phyloP scores from a whole-genome alignment of 352 stramenopile species.

The Pythium coloratum region DNA sequence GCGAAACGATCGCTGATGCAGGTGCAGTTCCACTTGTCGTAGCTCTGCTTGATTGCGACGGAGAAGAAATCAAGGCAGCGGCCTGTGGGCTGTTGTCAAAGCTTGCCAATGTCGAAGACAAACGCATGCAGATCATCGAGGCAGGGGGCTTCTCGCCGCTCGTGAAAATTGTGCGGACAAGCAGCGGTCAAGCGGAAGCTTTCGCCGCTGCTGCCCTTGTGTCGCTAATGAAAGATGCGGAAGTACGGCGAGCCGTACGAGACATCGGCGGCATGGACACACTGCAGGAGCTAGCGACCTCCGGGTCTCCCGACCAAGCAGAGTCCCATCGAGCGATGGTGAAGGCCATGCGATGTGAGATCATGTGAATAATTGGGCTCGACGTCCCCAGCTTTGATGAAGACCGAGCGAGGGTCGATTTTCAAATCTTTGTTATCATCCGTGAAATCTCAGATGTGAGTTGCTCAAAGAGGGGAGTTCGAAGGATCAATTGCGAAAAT shows the following conservation, averaged over 20 bases:
- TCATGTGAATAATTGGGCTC: neutral
- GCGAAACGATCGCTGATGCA: neutral
- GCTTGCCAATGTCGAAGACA: neutral
- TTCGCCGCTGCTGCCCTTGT: neutral
- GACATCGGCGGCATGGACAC: neutral
- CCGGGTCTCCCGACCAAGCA: neutral
- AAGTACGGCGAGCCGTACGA: neutral
- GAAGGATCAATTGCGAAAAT: too few relatives aligned
- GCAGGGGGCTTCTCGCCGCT: neutral
- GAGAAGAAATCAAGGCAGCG: neutral
- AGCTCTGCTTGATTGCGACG: neutral
- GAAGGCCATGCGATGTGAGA: neutral
- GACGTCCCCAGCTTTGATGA: too few relatives aligned
- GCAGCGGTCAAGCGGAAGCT: neutral
- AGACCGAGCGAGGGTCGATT: too few relatives aligned
- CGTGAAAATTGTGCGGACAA: neutral
- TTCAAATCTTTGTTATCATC: too few relatives aligned
- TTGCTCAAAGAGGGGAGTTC: too few relatives aligned
- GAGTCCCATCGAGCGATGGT: neutral
- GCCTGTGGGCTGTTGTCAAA: neutral
- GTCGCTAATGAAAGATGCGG: neutral
- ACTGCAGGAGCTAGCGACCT: neutral
- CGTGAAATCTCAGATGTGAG: too few relatives aligned
- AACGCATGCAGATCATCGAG: neutral
- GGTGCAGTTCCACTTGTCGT: neutral